Evolutionary conservation across 2,329 filamentous ascomycete genomes (phyloP), one percentile per base, ranked within the genome.

Genomic region (Aureobasidium sp.): DNA sequence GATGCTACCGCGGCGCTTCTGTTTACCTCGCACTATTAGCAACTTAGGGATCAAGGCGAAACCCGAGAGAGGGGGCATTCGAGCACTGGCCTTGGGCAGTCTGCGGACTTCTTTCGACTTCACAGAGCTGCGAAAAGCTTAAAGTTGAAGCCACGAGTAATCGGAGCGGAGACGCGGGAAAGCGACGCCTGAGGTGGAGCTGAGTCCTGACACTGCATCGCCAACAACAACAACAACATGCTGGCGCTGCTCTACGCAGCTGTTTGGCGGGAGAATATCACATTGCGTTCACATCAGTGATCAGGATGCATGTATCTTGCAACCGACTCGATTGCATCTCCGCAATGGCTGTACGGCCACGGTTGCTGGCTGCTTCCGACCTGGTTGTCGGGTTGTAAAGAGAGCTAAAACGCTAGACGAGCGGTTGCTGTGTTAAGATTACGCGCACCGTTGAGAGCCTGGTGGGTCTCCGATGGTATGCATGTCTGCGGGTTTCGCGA

Each of bases 341-440:
- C 42, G 41, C 41, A 27, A 45, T 27, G 21, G 34, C 55, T 59
- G 32, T 32, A 25, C 41, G 34, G 34, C 32, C 34, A 49, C 14
- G 25, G 30, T 39, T 48, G 55, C 30, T 49, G 44, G 55, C 55
- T 48, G 44, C 55, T 39, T 59, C 42, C 45, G 44, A 59, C 55
- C 55, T 48, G 55, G 55, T 59, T 59, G 55, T 47, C 55, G 44
- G 55, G 55, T 41, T 59, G 55, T 27, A 39, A 16, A 41, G 41
- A 48, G 55, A n/a, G 21, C 55, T 21, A 59, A 39, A 48, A 58
- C 45, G 30, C 39, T 59, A 59, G 36, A 37, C 55, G 55, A 59
- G 55, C 44, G 55, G 55, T 48, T 48, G 55, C 55, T 59, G 55
- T 48, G 55, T 59, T 59, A 59, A 59, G 55, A 59, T 59, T 59